Percentiles rank a stretch among this genome's conserved stretches.
Conservation (phyloP, 306 rosid genomes). For the barrel medic (Medicago truncatula) region MtrunA17r5.0-ANR NC_053048.1:56151001-56151500, state of each 20-base stretch:
- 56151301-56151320: constrained; percentile 78
- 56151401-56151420: constrained; percentile 15
- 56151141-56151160: constrained; percentile 7
- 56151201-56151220: constrained; percentile 78
- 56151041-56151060: constrained; percentile 93
- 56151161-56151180: constrained; percentile 15
- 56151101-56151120: constrained; percentile 82
- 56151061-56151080: constrained; percentile 95
- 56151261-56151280: constrained; percentile 77
- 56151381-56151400: not conserved
- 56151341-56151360: constrained; percentile 35
- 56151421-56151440: constrained; percentile 35
- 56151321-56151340: constrained; percentile 43
- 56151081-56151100: constrained; percentile 91
- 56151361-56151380: constrained; percentile 15
- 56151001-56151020: not conserved
- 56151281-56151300: constrained; percentile 60
- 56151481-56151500: constrained; percentile 34
- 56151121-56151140: constrained; percentile 28
- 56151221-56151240: constrained; percentile 89
- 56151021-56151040: constrained; percentile 8
- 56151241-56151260: constrained; percentile 81
- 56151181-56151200: constrained; percentile 19
- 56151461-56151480: constrained; percentile 3
- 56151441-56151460: not conserved